phyloP scores from a whole-genome alignment of 1,139 yeast genomes.

The Kazachstania sp. region DNA sequence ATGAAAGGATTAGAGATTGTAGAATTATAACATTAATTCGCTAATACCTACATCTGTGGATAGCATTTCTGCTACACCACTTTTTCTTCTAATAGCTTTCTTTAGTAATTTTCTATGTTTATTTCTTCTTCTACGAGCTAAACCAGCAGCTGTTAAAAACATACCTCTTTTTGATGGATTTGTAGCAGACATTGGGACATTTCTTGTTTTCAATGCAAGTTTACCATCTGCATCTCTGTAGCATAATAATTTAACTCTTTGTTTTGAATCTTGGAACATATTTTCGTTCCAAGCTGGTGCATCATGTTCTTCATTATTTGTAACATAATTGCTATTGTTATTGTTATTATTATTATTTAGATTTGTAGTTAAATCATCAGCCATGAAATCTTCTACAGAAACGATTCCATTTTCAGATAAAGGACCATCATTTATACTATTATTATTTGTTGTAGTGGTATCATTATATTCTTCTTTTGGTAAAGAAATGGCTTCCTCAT shows the following conservation, averaged over 20 bases:
- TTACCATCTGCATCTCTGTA: conserved; percentile 29
- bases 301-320: neutral
- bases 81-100: conserved; percentile 26
- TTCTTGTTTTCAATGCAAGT: conserved; percentile 22
- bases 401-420: neutral
- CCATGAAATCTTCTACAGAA: conserved; percentile 14
- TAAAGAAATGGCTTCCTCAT: conserved; percentile 15
- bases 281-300: conserved; percentile 4
- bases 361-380: conserved; percentile 12
- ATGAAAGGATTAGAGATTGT: neutral
- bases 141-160: conserved; percentile 5
- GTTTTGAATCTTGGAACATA: conserved; percentile 7
- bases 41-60: conserved; percentile 29
- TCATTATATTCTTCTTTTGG: neutral
- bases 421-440: conserved; percentile 4
- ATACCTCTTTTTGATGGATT: neutral
- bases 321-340: neutral
- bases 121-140: conserved; percentile 11
- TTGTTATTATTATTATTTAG: conserved; percentile 2
- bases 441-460: conserved; percentile 4
- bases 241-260: conserved; percentile 19
- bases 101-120: conserved; percentile 14
- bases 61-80: conserved; percentile 30
- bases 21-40: conserved; percentile 27
- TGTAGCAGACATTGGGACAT: conserved; percentile 3